Conservation (phyloP, 768 basidiomycete genomes). For the Multifurca ochricompacta region DNA sequence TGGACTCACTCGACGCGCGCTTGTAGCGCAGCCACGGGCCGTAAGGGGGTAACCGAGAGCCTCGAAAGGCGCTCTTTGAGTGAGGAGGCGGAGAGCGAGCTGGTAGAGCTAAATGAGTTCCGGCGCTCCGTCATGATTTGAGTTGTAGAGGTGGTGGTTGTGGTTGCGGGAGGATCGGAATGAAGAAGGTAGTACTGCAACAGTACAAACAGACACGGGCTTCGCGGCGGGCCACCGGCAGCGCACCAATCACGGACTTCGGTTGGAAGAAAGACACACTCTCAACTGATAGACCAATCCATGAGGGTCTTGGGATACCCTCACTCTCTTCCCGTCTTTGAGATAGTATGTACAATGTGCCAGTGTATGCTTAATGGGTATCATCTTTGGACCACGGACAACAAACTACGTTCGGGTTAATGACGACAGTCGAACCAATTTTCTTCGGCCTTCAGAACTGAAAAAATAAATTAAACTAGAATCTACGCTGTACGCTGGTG, state of each 20-base stretch:
- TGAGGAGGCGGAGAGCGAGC: conserved; percentile 52
- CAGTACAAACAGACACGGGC: not conserved
- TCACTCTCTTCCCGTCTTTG: too few relatives aligned
- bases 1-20: conserved; percentile 65
- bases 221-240: not conserved
- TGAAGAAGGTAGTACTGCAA: not conserved
- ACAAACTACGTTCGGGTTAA: too few relatives aligned
- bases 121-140: not conserved
- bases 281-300: too few relatives aligned
- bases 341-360: too few relatives aligned
- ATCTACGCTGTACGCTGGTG: too few relatives aligned
- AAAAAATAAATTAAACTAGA: too few relatives aligned
- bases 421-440: too few relatives aligned
- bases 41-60: conserved; percentile 43
- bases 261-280: not conserved
- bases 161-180: not conserved
- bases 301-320: too few relatives aligned
- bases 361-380: too few relatives aligned
- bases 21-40: conserved; percentile 57
- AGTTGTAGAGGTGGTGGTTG: not conserved
- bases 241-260: conserved; percentile 5
- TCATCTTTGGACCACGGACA: too few relatives aligned
- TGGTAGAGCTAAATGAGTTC: conserved; percentile 34
- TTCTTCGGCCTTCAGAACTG: too few relatives aligned
- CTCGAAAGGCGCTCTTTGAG: conserved; percentile 53